phyloP scores from a whole-genome alignment of 139 green algal species.

The Nannochloris sp. region DNA sequence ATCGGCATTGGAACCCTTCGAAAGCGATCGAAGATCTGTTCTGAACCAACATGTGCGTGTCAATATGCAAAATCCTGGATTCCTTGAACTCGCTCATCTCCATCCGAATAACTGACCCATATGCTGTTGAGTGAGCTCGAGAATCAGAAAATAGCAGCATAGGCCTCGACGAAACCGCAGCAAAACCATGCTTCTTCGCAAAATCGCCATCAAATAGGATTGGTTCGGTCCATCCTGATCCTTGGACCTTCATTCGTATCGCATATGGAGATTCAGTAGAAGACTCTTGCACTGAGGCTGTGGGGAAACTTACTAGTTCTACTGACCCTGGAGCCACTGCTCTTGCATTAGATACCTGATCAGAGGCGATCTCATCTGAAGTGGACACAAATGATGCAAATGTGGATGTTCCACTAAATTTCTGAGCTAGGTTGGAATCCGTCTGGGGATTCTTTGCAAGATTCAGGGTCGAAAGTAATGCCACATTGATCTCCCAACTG shows the following conservation, averaged over 20 bases:
- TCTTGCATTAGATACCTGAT: no score
- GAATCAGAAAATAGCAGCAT: constrained; percentile 31
- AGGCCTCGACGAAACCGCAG: constrained; percentile 17
- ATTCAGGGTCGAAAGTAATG: neutral
- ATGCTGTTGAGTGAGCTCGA: constrained; percentile 27
- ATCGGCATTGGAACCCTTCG: constrained; percentile 49
- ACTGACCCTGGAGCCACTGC: no score
- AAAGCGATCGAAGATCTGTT: constrained; percentile 63
- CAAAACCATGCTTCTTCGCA: constrained; percentile 6
- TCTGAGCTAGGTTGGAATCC: no score
- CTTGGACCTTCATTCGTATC: constrained; percentile 27
- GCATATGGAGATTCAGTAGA: constrained; percentile 16
- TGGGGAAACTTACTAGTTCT: no score
- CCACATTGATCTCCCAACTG: neutral
- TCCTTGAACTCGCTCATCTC: constrained; percentile 22
- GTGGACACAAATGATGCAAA: no score
- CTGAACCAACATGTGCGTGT: constrained; percentile 58
- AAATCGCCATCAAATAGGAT: constrained; percentile 28
- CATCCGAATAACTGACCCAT: constrained; percentile 49
- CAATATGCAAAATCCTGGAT: constrained; percentile 40
- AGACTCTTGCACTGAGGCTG: neutral
- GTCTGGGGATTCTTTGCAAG: neutral
- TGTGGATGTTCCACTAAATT: no score
- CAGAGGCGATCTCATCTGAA: no score
- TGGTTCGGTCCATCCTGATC: constrained; percentile 37